These are phyloP conservation scores for Xylaria sp. DNA, from an alignment of 2,329 filamentous ascomycete species.

Conservation along the genomic window DNA sequence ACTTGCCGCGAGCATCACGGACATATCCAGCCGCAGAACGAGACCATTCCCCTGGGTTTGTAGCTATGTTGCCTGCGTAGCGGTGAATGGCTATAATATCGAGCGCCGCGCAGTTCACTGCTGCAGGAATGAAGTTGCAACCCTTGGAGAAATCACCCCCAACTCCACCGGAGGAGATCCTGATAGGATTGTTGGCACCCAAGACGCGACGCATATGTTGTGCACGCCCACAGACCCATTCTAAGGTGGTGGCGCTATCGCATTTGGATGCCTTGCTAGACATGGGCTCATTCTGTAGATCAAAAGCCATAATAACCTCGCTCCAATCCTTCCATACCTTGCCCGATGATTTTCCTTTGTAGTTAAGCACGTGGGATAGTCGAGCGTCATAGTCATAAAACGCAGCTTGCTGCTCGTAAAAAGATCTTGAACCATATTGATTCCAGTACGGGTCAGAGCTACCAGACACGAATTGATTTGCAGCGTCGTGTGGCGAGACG, in stretches of 20 bases:
- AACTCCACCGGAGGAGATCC: constrained; percentile 41
- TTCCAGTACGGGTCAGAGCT: constrained; percentile 21
- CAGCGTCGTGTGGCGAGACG: constrained; percentile 41
- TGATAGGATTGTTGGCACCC: constrained; percentile 38
- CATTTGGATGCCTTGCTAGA: constrained; percentile 34
- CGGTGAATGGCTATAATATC: constrained; percentile 40
- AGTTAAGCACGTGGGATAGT: constrained; percentile 41
- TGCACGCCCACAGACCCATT: constrained; percentile 43
- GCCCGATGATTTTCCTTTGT: constrained; percentile 40
- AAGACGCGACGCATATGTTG: constrained; percentile 35
- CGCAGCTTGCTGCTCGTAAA: constrained; percentile 41
- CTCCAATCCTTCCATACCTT: constrained; percentile 43
- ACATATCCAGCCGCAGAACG: constrained; percentile 34
- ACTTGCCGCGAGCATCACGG: constrained; percentile 35
- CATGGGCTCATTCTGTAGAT: constrained; percentile 45
- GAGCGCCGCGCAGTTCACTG: constrained; percentile 38
- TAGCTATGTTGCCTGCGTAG: constrained; percentile 31
- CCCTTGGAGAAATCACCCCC: constrained; percentile 41
- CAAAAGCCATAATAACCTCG: constrained; percentile 43
- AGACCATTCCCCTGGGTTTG: constrained; percentile 36
- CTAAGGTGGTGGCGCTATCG: constrained; percentile 28
- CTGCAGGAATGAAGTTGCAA: constrained; percentile 37
- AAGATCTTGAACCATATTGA: constrained; percentile 30
- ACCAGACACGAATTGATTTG: constrained; percentile 13
- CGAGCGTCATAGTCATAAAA: constrained; percentile 40